phyloP scores from a whole-genome alignment of 2,329 filamentous ascomycete species.

The Hymenotorrendiella dingleyae region DNA sequence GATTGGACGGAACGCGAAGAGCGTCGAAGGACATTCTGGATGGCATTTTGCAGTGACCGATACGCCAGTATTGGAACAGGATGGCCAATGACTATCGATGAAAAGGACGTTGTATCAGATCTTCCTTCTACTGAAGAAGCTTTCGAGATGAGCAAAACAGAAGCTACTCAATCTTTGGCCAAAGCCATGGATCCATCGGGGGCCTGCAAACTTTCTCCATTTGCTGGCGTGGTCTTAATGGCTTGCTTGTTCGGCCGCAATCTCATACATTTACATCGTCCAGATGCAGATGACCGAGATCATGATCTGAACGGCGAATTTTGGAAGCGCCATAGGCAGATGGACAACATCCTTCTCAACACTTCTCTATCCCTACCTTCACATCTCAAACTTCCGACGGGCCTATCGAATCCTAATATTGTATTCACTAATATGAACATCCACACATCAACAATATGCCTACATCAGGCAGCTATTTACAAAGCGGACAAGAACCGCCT shows the following conservation, averaged over 20 bases:
- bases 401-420: conserved; percentile 73
- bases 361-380: conserved; percentile 78
- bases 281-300: conserved; percentile 73
- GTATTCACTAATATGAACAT: conserved; percentile 97
- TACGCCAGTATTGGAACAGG: conserved; percentile 95
- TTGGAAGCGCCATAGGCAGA: conserved; percentile 84
- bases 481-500: conserved; percentile 88
- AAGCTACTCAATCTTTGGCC: conserved; percentile 63
- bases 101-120: conserved; percentile 82
- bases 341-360: conserved; percentile 88
- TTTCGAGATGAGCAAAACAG: conserved; percentile 72
- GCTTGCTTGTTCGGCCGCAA: conserved; percentile 90
- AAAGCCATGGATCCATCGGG: conserved; percentile 67
- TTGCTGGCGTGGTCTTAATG: conserved; percentile 76
- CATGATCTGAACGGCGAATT: conserved; percentile 88
- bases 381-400: conserved; percentile 71
- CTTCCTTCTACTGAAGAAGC: conserved; percentile 80
- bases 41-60: conserved; percentile 82
- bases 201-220: conserved; percentile 67
- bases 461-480: conserved; percentile 98
- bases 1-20: conserved; percentile 96
- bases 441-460: conserved; percentile 89
- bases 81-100: conserved; percentile 93
- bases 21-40: conserved; percentile 87
- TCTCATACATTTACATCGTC: conserved; percentile 82